Percentiles rank a stretch among this genome's conserved stretches.
Evolutionary conservation across 1,139 yeast genomes (phyloP).

Genomic region (Geotrichum klebahnii): DNA sequence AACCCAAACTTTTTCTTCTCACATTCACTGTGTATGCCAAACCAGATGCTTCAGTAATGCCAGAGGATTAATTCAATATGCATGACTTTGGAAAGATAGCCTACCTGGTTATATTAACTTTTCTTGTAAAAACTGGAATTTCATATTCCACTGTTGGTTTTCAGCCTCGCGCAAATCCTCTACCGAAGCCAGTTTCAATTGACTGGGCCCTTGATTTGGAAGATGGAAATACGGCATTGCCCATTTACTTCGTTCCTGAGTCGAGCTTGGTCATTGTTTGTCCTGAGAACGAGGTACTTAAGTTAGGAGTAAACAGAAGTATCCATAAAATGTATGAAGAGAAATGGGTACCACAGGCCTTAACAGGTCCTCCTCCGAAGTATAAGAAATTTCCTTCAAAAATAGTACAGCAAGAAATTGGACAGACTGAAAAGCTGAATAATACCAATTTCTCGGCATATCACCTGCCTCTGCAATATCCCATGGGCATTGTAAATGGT

Average conservation of each 20-base stretch:
- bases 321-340: conserved; percentile 24
- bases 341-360: conserved; percentile 26
- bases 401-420: not conserved
- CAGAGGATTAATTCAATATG: no score
- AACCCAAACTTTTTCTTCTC: no score
- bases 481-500: not conserved
- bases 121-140: not conserved
- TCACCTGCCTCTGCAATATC: conserved; percentile 1
- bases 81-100: not conserved
- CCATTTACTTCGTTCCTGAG: not conserved
- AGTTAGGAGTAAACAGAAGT: conserved; percentile 26
- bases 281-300: conserved; percentile 21
- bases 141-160: not conserved
- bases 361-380: conserved; percentile 16
- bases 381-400: conserved; percentile 25
- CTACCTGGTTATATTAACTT: not conserved
- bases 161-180: conserved; percentile 7
- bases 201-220: not conserved
- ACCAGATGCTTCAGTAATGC: no score
- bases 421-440: not conserved
- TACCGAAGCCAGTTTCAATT: conserved; percentile 8
- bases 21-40: no score
- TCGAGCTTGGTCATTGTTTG: not conserved
- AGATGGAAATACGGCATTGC: not conserved
- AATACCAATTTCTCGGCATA: not conserved